Conservation (phyloP, 176 grass and related monocot genomes). For the Calamus simplicifolius region DNA sequence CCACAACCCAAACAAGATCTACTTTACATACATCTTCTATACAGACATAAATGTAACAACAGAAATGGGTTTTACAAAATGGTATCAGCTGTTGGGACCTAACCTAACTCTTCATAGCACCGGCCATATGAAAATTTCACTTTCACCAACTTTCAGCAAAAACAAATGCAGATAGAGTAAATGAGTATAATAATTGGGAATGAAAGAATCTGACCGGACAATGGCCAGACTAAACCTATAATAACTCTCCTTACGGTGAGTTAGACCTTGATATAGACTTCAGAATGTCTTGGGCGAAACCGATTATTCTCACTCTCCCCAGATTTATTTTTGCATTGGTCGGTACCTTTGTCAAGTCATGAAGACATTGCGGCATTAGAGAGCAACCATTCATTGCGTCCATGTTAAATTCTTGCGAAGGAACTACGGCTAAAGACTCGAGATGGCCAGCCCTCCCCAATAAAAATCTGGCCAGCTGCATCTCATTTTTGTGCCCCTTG, state of each 20-base stretch:
- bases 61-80: no score
- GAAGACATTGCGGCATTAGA: slow-evolving; percentile 21
- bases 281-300: slow-evolving; percentile 54
- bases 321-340: slow-evolving; percentile 43
- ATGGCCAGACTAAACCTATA: slow-evolving; percentile 6
- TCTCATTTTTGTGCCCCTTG: slow-evolving; percentile 78
- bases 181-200: slow-evolving; percentile 1
- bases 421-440: slow-evolving; percentile 39
- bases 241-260: slow-evolving; percentile 8
- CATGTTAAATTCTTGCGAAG: slow-evolving; percentile 47
- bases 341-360: slow-evolving; percentile 42
- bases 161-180: not conserved
- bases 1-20: no score
- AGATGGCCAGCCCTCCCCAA: slow-evolving; percentile 46
- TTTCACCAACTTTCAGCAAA: not conserved
- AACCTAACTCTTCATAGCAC: not conserved
- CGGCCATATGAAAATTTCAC: slow-evolving; percentile 13
- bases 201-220: slow-evolving; percentile 4
- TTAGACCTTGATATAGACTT: slow-evolving; percentile 77
- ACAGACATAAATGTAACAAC: no score
- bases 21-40: no score
- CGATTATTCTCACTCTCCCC: slow-evolving; percentile 31
- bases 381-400: slow-evolving; percentile 22
- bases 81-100: no score
- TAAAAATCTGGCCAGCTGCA: slow-evolving; percentile 53